These are phyloP conservation scores for Trichoderma harzianum DNA, from an alignment of 2,329 filamentous ascomycete genomes.

Conservation along the genomic window DNA sequence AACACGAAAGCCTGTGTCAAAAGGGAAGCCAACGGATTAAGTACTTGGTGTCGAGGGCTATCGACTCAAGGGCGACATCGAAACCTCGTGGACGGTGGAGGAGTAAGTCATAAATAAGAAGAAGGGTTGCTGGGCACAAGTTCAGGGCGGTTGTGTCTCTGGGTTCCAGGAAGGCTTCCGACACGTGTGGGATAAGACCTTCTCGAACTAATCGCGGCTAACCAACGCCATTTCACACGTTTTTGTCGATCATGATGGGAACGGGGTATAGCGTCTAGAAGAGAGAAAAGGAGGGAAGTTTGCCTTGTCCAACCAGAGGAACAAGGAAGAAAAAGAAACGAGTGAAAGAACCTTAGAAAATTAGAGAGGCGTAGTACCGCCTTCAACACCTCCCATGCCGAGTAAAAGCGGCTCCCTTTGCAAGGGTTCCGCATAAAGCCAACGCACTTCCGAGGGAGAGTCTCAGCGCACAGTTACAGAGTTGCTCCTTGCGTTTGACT, in stretches of 20 bases:
- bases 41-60: slow-evolving; percentile 8
- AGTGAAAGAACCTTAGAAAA: not conserved
- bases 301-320: not conserved
- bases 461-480: slow-evolving; percentile 3
- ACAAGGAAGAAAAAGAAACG: not conserved
- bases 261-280: not conserved
- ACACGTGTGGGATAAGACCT: slow-evolving; percentile 13
- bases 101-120: slow-evolving; percentile 15
- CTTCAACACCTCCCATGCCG: not conserved
- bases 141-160: not conserved
- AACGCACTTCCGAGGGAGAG: not conserved
- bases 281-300: not conserved
- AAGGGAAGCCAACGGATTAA: slow-evolving; percentile 5
- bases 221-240: not conserved
- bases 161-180: not conserved
- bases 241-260: slow-evolving; percentile 16
- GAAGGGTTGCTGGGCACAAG: not conserved
- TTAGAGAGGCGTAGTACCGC: not conserved
- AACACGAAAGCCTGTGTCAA: slow-evolving; percentile 8
- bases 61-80: slow-evolving; percentile 3
- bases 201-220: slow-evolving; percentile 2
- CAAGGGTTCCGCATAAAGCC: slow-evolving; percentile 1
- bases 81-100: slow-evolving; percentile 16
- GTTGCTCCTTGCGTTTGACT: slow-evolving; percentile 2
- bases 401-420: slow-evolving; percentile 2